Conservation (phyloP, 495 filamentous ascomycete species). For the Parathielavia hyrcaniae region DNA sequence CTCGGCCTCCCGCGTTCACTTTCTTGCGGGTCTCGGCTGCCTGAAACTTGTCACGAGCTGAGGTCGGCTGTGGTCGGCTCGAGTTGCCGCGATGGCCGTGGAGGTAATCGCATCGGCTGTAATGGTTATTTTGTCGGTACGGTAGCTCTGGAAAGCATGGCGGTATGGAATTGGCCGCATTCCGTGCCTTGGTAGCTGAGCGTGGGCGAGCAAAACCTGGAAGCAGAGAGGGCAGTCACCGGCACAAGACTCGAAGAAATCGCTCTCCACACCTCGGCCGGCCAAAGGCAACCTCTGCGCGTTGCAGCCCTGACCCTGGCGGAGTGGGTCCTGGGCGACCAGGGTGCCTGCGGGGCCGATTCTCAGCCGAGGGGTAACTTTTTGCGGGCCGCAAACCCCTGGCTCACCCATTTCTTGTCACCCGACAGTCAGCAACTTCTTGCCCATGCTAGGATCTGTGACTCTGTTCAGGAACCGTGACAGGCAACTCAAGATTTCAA, state of each 20-base stretch:
- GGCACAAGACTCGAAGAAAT: conserved; percentile 18
- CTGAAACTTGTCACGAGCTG: neutral
- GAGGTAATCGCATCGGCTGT: conserved; percentile 4
- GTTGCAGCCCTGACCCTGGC: too few relatives aligned
- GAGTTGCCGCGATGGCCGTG: conserved; percentile 1
- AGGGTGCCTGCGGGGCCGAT: conserved; percentile 13
- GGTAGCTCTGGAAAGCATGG: neutral
- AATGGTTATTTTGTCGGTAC: neutral
- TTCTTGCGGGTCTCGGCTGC: conserved; percentile 1
- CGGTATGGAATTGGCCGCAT: conserved; percentile 14
- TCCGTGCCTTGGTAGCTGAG: conserved; percentile 1
- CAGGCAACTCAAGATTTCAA: too few relatives aligned
- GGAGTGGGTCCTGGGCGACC: conserved; percentile 14
- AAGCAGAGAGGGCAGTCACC: conserved; percentile 6
- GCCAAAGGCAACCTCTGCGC: neutral
- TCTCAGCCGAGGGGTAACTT: conserved; percentile 20
- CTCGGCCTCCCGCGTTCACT: neutral
- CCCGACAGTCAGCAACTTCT: too few relatives aligned
- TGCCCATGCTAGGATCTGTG: too few relatives aligned
- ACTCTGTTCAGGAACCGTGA: too few relatives aligned
- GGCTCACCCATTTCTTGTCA: too few relatives aligned
- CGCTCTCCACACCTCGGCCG: conserved; percentile 17
- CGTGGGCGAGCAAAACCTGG: conserved; percentile 4
- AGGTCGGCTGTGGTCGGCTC: conserved; percentile 11
- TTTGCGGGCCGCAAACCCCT: conserved; percentile 4